phyloP scores from a whole-genome alignment of 1,284 basidiomycete genomes.

The Tilletia caries region DNA sequence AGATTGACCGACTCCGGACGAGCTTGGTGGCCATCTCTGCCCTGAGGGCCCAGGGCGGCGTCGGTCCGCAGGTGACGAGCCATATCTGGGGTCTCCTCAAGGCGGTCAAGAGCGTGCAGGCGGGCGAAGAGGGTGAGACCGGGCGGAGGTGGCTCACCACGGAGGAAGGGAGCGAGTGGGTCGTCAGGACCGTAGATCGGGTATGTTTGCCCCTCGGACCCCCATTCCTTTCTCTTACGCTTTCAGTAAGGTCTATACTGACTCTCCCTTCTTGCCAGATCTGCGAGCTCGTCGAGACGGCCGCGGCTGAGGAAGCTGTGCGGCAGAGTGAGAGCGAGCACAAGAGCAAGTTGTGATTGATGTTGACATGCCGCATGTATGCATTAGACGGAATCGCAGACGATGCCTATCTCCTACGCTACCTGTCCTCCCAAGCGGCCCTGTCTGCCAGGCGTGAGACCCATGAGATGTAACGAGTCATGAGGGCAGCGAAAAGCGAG shows the following conservation, averaged over 20 bases:
- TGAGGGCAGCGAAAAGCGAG: too few relatives aligned
- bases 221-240: conserved; percentile 2
- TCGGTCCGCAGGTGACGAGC: conserved; percentile 83
- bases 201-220: conserved; percentile 23
- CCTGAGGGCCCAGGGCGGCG: conserved; percentile 76
- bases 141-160: conserved; percentile 74
- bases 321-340: not conserved
- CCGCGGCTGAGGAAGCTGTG: not conserved
- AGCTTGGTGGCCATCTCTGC: conserved; percentile 87
- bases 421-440: too few relatives aligned
- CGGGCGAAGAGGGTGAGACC: conserved; percentile 58
- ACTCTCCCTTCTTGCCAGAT: conserved; percentile 5
- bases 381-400: not conserved
- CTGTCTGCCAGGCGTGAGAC: too few relatives aligned
- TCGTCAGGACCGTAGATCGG: conserved; percentile 75
- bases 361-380: not conserved
- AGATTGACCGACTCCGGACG: conserved; percentile 79
- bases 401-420: not conserved
- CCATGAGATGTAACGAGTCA: too few relatives aligned
- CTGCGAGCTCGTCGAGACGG: conserved; percentile 11
- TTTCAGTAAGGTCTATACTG: not conserved
- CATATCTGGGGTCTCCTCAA: conserved; percentile 92
- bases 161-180: conserved; percentile 89
- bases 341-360: conserved; percentile 7
- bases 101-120: conserved; percentile 56